Conservation (phyloP, 352 stramenopile genomes). For the Phytophthora nicotianae region DNA sequence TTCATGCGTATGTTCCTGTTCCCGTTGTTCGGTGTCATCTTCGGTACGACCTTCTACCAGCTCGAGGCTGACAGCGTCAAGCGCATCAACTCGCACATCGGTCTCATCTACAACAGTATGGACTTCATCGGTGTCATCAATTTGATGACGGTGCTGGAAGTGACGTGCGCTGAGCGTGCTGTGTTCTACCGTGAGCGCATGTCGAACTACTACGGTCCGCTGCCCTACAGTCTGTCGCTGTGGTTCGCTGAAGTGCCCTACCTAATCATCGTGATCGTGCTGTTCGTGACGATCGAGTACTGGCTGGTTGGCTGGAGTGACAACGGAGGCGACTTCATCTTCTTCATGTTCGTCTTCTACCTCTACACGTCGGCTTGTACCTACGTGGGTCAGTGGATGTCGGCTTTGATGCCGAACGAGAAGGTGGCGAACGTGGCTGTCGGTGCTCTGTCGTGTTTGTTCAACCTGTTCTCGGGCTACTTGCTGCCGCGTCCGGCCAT, state of each 20-base stretch:
- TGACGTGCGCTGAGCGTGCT: constrained; percentile 54
- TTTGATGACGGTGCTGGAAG: constrained; percentile 65
- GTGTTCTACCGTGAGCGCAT: constrained; percentile 74
- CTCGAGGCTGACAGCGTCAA: neutral
- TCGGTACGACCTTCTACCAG: constrained; percentile 26
- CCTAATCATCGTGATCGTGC: constrained; percentile 41
- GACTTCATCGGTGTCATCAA: constrained; percentile 70
- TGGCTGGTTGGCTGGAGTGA: constrained; percentile 55
- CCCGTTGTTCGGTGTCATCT: constrained; percentile 56
- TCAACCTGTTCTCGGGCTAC: too few species aligned
- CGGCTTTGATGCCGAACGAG: too few species aligned
- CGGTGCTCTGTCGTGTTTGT: too few species aligned
- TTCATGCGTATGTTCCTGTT: constrained; percentile 62
- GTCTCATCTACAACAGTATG: constrained; percentile 71
- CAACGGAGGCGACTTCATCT: constrained; percentile 26
- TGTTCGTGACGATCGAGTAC: constrained; percentile 65
- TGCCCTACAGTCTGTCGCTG: constrained; percentile 67
- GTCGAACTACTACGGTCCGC: constrained; percentile 71
- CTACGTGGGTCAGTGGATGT: too few species aligned
- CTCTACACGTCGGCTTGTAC: too few species aligned
- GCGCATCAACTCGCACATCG: constrained; percentile 61
- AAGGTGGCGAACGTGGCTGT: too few species aligned
- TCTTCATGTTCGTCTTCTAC: too few species aligned
- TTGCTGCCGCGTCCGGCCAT: too few species aligned
- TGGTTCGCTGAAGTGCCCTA: constrained; percentile 67